These are phyloP conservation scores for Aspergillus baeticus DNA, from an alignment of 495 filamentous ascomycete species.

Conservation along the genomic window DNA sequence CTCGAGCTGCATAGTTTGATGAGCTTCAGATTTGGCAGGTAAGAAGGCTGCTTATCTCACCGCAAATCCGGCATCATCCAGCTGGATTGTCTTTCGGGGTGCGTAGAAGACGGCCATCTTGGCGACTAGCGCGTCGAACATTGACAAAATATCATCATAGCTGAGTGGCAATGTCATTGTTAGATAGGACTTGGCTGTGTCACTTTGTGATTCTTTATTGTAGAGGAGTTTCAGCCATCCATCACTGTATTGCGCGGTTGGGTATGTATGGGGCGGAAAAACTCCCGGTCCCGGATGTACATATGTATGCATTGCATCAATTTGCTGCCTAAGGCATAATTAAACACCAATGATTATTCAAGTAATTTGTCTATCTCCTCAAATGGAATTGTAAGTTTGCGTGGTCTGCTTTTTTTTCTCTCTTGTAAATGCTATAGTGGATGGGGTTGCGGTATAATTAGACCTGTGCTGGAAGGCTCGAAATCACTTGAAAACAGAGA, in stretches of 20 bases:
- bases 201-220: background rate
- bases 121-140: conserved; percentile 2
- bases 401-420: too few relatives aligned
- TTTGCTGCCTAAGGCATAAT: background rate
- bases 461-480: too few relatives aligned
- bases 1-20: background rate
- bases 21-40: background rate
- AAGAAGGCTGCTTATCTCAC: background rate
- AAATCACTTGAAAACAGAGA: too few relatives aligned
- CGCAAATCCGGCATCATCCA: background rate
- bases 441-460: too few relatives aligned
- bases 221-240: background rate
- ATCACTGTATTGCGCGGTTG: too few relatives aligned
- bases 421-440: too few relatives aligned
- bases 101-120: background rate
- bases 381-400: too few relatives aligned
- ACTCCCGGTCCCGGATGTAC: background rate
- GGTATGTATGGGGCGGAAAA: background rate
- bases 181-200: background rate
- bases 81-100: background rate
- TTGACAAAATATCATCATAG: background rate
- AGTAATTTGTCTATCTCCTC: too few relatives aligned
- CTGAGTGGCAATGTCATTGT: background rate
- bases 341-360: too few relatives aligned
- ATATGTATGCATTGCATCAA: too few relatives aligned